Base-by-base conservation (phyloP, 176 grass and related monocot genomes). In the Paspalum vaginatum region DNA sequence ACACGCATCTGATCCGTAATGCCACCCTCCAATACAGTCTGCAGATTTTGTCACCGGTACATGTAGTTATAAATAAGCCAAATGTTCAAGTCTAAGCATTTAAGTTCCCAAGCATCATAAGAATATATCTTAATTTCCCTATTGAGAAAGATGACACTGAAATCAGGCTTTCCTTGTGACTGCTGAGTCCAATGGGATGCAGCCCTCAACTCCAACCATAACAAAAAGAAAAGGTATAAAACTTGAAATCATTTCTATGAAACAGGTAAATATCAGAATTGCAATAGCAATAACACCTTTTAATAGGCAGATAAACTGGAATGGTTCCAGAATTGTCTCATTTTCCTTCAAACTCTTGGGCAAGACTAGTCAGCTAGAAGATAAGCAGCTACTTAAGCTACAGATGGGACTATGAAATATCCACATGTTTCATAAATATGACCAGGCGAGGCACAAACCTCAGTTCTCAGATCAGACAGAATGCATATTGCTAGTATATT, bases 1-100 rank as follows among this genome's bases (percentile, higher is more conserved):
- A 99, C 93, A 13, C 73, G 93, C 82, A 96, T 93, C 80, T 99
- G 97, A 89, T 99, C 97, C 54, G 91, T 86, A 91, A 99, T 93
- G 72, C 87, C 88, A 72, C 93, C 91, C 77, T 99, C 97, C 69
- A 90, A 75, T 86, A 99, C 85, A 68, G 88, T 99, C 97, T 99
- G 84, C 81, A 92, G 15, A 78, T 76, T 82, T 80, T 3, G 70
- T 58, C 17, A 82, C 48, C 65, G 2, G 44, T 82, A 77, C 48
- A 46, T 79, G 55, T 66, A 65, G 65, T 63, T 15, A 41, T 26
- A 84, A 48, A 40, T 48, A 40, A 60, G 20, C 24, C 59, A 84
- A 68, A 66, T 11, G 2, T 38, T 20, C 32, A 71, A 62, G 17
- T 53, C 22, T 62, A 70, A 66, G 32, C 44, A 53, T 21, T 51